Evolutionary conservation across 306 rosid genomes (phyloP), one percentile per base, ranked within the genome.

Genomic region (Hippophae gyantsensis): DNA sequence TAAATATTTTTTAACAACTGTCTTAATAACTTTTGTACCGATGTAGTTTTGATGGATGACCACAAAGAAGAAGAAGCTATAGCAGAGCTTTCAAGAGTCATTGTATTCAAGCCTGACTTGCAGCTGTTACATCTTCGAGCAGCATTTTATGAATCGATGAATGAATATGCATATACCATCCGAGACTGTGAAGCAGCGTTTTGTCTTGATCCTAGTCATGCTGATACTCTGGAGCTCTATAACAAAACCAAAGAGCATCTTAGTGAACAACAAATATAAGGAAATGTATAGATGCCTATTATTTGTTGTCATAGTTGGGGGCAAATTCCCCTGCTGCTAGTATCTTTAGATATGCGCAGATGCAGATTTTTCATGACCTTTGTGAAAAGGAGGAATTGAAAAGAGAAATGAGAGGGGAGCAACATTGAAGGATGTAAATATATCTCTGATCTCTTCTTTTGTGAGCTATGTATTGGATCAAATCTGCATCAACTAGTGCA

Each of bases 21-120:
- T 18, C 23, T 18, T 18, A 18, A 18, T 18, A 18, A 72, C 38
- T 32, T 32, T 63, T 65, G 6, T 84, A 46, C 57, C 52, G n/a
- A 42, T 45, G 73, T 84, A 89, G 97, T 89, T 78, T 69, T 89
- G 66, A 89, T 89, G 97, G 97, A 89, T 74, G 97, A 89, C 78
- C 95, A 82, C 63, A 81, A 79, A 79, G 97, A 89, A 80, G 71
- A 57, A 13, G 97, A 86, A 63, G 97, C 97, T 56, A 89, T 89
- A 51, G 72, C 49, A 60, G 97, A 86, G 74, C 93, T 89, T 53
- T 61, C 84, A 32, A 83, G 76, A 72, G 95, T 89, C 69, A 81
- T 89, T 41, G 53, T 73, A 47, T 89, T 89, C 71, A 89, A 78
- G 77, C 93, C 85, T 2, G 97, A 89, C 65, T 58, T 86, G 38